A percentile compares a stretch with the other conserved stretches of the same genome.
phyloP scores from a whole-genome alignment of 306 rosid genomes.

The Casuarina glauca region DNA sequence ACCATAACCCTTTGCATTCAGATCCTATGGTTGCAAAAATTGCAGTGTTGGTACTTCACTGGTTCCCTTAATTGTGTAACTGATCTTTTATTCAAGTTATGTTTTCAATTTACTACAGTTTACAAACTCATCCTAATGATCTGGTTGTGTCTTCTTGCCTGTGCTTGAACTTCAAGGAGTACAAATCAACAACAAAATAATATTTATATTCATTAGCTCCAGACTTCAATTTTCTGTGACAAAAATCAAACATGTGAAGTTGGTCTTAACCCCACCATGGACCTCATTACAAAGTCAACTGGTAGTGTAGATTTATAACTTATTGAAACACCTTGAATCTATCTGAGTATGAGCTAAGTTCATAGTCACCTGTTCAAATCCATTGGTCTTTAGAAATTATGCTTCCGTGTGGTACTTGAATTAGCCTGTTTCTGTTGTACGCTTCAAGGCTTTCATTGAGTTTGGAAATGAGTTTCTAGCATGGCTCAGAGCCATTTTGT shows the following conservation, averaged over 20 bases:
- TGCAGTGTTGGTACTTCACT: too few species aligned
- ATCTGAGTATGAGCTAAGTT: background rate
- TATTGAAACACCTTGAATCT: background rate
- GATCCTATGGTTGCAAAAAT: too few species aligned
- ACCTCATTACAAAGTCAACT: background rate
- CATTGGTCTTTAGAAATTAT: background rate
- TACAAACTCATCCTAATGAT: background rate
- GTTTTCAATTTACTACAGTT: background rate
- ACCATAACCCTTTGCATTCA: too few species aligned
- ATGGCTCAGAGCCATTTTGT: background rate
- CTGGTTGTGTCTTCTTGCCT: background rate
- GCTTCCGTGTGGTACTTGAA: background rate
- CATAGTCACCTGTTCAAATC: background rate
- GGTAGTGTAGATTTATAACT: background rate
- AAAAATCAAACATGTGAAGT: background rate
- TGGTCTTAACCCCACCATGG: background rate
- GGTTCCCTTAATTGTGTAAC: background rate
- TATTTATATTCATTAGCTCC: background rate
- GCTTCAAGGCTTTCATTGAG: background rate
- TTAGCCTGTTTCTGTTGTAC: background rate
- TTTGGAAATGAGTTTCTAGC: background rate
- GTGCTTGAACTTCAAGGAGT: background rate
- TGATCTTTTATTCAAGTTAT: background rate
- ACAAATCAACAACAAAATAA: background rate
- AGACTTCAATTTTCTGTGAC: background rate